Base-by-base conservation (phyloP, 768 basidiomycete species). In the Artomyces pyxidatus region DNA sequence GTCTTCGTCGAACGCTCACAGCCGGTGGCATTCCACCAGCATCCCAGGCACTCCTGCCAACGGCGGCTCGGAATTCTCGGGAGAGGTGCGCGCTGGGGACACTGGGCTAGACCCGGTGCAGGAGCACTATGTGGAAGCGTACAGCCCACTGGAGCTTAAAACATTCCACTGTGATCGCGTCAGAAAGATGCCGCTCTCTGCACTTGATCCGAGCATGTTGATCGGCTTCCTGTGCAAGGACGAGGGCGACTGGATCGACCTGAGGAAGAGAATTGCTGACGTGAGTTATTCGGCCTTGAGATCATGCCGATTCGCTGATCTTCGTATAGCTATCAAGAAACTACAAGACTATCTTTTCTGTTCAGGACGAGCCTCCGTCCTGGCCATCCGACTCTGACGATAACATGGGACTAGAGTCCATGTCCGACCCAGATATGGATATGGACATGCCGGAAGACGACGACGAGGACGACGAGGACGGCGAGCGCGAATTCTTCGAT, bases 161-260 rank as follows among this genome's bases (percentile, higher is more conserved):
- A 95, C 89, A 11, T 99, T 93, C 71, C 96, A 98, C 65, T 93
- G 92, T 63, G 96, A 99, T n/a, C 81, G 85, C 16, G 85, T 98
- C 32, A 75, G 91, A 61, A 97, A 95, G 78, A 95, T 98, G 88
- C 85, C 85, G 0, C 66, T 98, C 29, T 79, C 81, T 35, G 87
- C 85, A 25, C 69, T 99, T 47, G 96, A 98, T 64, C 96, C 95
- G 21, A 96, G 92, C 58, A 97, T 99, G 96, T 71, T 99, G 6
- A 76, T 98, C 51, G 94, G 94, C 10, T 98, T 99, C 63, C 61
- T 97, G 56, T 84, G 85, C 62, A 78, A 77, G 58, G 81, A 88
- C 60, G 85, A 90, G 66, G 70, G 62, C 16, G 95, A 98, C 47
- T 98, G 91, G 88, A 64, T 73, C 14, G 91, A 97, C 66, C 77